Conservation (phyloP, 352 stramenopile genomes). For the Thraustochytrium sp. region DNA sequence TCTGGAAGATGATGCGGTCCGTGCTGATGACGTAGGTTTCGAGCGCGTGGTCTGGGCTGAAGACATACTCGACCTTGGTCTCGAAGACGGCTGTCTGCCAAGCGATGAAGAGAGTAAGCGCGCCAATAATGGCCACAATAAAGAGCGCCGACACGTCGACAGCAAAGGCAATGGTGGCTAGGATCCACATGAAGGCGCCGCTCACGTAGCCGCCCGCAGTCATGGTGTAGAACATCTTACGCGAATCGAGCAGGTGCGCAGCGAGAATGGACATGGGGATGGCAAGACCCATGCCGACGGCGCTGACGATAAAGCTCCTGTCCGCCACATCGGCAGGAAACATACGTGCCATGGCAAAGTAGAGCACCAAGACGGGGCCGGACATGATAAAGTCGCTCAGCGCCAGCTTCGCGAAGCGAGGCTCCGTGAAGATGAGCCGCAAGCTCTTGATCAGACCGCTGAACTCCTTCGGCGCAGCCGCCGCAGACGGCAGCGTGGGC, state of each 20-base stretch:
- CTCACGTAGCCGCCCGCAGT: neutral
- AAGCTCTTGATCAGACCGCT: neutral
- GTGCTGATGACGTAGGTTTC: neutral
- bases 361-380: neutral
- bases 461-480: neutral
- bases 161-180: neutral
- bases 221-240: neutral
- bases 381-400: slow-evolving; percentile 16
- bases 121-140: neutral
- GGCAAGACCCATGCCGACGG: neutral
- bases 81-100: slow-evolving; percentile 11
- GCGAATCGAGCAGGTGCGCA: neutral
- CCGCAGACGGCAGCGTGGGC: neutral
- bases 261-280: neutral
- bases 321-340: neutral
- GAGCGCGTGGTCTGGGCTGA: neutral
- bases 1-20: neutral
- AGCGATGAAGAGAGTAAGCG: neutral
- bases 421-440: neutral
- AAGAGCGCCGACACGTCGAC: neutral
- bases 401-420: neutral
- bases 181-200: neutral
- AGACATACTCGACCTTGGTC: slow-evolving; percentile 16
- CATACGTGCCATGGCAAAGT: neutral
- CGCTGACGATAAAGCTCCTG: neutral